Percentiles rank a stretch among this genome's conserved stretches.
These are phyloP conservation scores for Trichoderma guizhouense DNA, from an alignment of 2,329 filamentous ascomycete genomes.

Conservation along the genomic window DNA sequence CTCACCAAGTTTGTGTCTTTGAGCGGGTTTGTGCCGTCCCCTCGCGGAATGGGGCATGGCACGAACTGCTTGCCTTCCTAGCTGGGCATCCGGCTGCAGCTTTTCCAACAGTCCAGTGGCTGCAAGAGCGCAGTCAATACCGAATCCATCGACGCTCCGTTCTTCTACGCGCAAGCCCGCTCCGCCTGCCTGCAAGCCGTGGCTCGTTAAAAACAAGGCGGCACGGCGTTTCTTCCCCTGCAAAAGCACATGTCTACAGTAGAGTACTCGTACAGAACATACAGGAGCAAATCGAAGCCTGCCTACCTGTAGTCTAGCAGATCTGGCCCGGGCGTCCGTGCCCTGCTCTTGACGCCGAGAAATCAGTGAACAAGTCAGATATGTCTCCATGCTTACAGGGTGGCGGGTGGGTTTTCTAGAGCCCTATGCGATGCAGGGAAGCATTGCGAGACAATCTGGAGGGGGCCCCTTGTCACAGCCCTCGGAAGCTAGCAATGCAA, in stretches of 20 bases:
- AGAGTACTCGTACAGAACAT: neutral
- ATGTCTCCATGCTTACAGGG: neutral
- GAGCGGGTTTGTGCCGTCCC: neutral
- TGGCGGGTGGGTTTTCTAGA: neutral
- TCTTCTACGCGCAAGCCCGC: neutral
- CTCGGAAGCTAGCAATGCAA: neutral
- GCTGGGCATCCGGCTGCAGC: neutral
- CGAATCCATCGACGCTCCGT: neutral
- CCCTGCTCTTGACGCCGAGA: neutral
- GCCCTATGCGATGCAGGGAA: constrained; percentile 8
- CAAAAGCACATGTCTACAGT: neutral
- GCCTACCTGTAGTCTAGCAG: neutral
- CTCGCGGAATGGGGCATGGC: neutral
- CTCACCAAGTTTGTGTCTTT: neutral
- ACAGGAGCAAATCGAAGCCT: neutral
- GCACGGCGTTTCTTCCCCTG: neutral
- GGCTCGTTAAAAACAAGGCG: neutral
- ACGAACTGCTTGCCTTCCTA: neutral
- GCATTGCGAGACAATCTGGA: neutral
- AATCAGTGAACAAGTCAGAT: neutral
- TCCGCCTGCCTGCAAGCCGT: neutral
- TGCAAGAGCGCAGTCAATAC: neutral
- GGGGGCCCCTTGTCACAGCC: neutral
- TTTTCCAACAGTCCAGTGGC: neutral
- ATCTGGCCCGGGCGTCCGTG: neutral